Conservation (phyloP, 2,329 filamentous ascomycete genomes). For the Aspergillaceae sp. region DNA sequence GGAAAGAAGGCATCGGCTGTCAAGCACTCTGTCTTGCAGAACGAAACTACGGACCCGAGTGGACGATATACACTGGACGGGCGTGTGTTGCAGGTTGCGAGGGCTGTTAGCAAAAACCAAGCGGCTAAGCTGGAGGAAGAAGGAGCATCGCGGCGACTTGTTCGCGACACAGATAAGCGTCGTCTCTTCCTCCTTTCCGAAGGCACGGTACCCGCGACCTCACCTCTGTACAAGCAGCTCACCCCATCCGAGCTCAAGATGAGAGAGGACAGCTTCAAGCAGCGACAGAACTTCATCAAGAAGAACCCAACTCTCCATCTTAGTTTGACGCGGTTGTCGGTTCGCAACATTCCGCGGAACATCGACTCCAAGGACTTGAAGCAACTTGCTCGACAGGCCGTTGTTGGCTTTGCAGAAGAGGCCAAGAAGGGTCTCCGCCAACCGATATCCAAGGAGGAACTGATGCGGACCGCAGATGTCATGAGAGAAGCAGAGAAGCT, state of each 20-base stretch:
- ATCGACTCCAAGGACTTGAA: conserved; percentile 83
- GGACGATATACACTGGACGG: conserved; percentile 88
- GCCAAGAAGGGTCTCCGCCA: conserved; percentile 69
- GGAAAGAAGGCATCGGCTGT: conserved; percentile 40
- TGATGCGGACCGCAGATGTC: conserved; percentile 66
- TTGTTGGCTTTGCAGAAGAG: conserved; percentile 88
- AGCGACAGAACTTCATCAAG: conserved; percentile 84
- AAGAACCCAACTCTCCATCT: conserved; percentile 82
- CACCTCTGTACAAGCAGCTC: conserved; percentile 67
- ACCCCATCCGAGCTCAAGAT: conserved; percentile 74
- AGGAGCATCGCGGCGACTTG: conserved; percentile 53
- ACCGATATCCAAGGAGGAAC: conserved; percentile 82
- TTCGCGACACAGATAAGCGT: conserved; percentile 76
- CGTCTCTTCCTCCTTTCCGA: conserved; percentile 81
- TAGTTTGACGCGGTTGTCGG: conserved; percentile 77
- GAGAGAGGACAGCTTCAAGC: conserved; percentile 75
- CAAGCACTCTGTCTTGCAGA: conserved; percentile 77
- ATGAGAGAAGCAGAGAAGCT: conserved; percentile 72
- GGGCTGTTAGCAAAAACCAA: conserved; percentile 75
- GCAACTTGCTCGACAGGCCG: conserved; percentile 78
- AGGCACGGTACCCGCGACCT: conserved; percentile 70
- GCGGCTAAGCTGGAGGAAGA: conserved; percentile 67
- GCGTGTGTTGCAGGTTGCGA: conserved; percentile 72
- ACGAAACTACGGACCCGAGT: conserved; percentile 70
- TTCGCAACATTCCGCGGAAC: conserved; percentile 82